These are phyloP conservation scores for Secale cereale DNA, from an alignment of 176 grass and related monocot species.

Conservation along the genomic window DNA sequence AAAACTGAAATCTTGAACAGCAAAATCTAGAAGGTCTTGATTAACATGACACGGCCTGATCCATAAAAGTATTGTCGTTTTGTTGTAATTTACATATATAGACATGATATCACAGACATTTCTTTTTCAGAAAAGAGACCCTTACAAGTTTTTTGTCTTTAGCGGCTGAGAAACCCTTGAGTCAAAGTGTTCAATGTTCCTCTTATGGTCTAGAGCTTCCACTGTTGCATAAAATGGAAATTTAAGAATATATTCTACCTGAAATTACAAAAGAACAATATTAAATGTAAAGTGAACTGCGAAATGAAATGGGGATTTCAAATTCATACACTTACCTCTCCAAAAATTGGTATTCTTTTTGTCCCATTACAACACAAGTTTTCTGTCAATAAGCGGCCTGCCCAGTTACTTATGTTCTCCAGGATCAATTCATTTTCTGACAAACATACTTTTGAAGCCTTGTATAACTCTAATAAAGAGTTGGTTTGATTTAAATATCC, in stretches of 20 bases:
- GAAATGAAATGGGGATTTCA: not conserved
- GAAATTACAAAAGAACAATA: not conserved
- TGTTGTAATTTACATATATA: too few species aligned
- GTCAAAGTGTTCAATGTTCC: too few species aligned
- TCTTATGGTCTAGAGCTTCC: too few species aligned
- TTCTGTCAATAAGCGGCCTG: conserved; percentile 43
- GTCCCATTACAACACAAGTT: not conserved
- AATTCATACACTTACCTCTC: conserved; percentile 7
- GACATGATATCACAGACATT: too few species aligned
- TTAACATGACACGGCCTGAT: conserved; percentile 33
- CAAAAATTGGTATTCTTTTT: too few species aligned
- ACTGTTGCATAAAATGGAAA: too few species aligned
- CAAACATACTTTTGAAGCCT: too few species aligned
- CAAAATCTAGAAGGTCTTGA: conserved; percentile 45
- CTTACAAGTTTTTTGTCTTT: conserved; percentile 51
- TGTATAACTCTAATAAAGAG: conserved; percentile 63
- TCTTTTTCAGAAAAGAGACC: not conserved
- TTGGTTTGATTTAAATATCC: conserved; percentile 61
- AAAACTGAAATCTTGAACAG: conserved; percentile 34
- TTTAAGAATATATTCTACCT: too few species aligned
- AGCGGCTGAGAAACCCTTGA: not conserved
- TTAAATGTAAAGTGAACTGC: not conserved
- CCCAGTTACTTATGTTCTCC: conserved; percentile 56
- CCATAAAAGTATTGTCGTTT: conserved; percentile 21
- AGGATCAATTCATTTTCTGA: conserved; percentile 51